phyloP scores from a whole-genome alignment of 2,329 filamentous ascomycete genomes.

The Akanthomyces muscarius region DNA sequence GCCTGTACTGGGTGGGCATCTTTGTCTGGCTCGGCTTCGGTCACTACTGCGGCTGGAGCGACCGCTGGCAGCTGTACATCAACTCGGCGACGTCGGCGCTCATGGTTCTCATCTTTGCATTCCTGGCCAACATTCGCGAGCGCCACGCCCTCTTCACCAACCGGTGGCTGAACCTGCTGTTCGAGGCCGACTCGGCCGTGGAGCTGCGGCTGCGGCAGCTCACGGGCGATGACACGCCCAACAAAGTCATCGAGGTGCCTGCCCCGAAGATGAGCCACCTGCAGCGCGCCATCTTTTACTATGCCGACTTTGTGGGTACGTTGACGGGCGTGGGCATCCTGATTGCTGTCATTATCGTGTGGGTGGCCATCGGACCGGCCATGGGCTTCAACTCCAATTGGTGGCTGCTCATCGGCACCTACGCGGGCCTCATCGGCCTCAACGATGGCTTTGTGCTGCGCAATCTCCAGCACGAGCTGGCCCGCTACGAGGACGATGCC shows the following conservation, averaged over 20 bases:
- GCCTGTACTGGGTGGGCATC: constrained; percentile 34
- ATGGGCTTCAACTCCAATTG: constrained; percentile 41
- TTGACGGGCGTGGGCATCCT: constrained; percentile 37
- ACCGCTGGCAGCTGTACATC: constrained; percentile 39
- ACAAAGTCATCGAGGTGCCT: constrained; percentile 30
- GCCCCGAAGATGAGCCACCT: constrained; percentile 30
- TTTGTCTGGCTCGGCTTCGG: constrained; percentile 33
- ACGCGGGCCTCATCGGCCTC: constrained; percentile 43
- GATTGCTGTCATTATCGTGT: constrained; percentile 32
- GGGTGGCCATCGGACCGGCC: constrained; percentile 36
- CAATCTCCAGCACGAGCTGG: constrained; percentile 35
- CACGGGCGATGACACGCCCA: constrained; percentile 30
- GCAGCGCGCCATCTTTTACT: constrained; percentile 38
- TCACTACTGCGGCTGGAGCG: constrained; percentile 26
- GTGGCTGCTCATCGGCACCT: constrained; percentile 46
- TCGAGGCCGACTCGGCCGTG: constrained; percentile 32
- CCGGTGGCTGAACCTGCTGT: constrained; percentile 30
- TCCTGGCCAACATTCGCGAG: constrained; percentile 37
- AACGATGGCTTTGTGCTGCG: constrained; percentile 43
- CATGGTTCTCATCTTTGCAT: constrained; percentile 38
- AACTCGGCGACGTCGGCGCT: constrained; percentile 39
- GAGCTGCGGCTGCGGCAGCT: constrained; percentile 32
- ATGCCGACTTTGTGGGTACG: constrained; percentile 40
- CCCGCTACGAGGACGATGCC: constrained; percentile 21
- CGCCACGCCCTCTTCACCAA: constrained; percentile 32